phyloP scores from a whole-genome alignment of 306 rosid species.

The Oxytropis ochrocephala region DNA sequence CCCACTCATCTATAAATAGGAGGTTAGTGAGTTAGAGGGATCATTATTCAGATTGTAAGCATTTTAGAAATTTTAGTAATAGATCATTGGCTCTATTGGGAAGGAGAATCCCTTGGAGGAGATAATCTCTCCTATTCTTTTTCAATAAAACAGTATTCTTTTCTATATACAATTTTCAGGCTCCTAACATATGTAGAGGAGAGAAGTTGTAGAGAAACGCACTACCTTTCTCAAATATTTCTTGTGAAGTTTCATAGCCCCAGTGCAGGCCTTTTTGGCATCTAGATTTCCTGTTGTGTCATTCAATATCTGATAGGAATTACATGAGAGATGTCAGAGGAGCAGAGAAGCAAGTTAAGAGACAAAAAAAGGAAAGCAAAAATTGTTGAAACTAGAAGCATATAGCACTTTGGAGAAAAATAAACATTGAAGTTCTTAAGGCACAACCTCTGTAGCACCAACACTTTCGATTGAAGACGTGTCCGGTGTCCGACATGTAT shows the following conservation, averaged over 20 bases:
- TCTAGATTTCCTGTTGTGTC: slow-evolving; percentile 89
- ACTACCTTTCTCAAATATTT: slow-evolving; percentile 85
- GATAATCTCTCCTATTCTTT: no score
- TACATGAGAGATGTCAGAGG: not conserved
- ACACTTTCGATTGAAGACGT: no score
- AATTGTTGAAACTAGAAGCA: not conserved
- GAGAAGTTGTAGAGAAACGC: slow-evolving; percentile 1
- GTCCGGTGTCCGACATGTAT: no score
- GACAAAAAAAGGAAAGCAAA: not conserved
- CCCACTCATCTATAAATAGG: no score
- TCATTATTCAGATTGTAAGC: no score
- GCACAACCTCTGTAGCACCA: no score
- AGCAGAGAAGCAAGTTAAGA: not conserved
- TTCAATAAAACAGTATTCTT: no score
- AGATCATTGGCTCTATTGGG: no score
- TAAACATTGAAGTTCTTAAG: not conserved
- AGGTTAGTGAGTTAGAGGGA: no score
- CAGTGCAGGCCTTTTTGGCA: slow-evolving; percentile 93
- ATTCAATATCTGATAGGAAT: slow-evolving; percentile 69
- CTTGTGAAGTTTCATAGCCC: slow-evolving; percentile 95
- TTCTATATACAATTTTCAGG: no score
- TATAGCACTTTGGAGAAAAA: not conserved
- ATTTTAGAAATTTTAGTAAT: no score
- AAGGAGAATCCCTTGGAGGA: no score
- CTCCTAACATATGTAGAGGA: not conserved